Evolutionary conservation across 2,329 filamentous ascomycete species (phyloP), one percentile per base, ranked within the genome.

Genomic region (Neofusicoccum umdonicola): DNA sequence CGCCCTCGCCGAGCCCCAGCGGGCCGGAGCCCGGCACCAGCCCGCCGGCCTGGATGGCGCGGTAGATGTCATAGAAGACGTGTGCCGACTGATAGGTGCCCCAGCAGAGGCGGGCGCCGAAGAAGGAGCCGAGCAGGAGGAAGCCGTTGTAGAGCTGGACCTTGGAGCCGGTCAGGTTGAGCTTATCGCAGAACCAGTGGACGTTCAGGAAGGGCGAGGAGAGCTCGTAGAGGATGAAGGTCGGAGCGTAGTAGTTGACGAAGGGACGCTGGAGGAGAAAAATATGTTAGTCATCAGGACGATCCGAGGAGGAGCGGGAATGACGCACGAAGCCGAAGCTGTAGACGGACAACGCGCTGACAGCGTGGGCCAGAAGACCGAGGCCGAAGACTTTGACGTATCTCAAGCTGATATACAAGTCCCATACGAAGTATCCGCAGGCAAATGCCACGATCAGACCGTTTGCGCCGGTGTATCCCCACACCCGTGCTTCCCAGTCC

Each of bases 181-280:
- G 81, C 81, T 96, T 96, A 79, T 96, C 92, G 78, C 90, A 91
- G 81, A 95, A 95, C 92, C 92, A 96, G 81, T 96, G 92, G 74
- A 94, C 85, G 75, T 96, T 96, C 65, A 95, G 84, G 77, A 95
- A 93, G 7, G 91, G 91, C 4, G 89, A 90, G 31, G 90, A 93
- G 44, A 96, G 85, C 77, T 96, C 92, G 85, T 93, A 96, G 65
- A 95, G 88, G 71, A 96, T 91, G 77, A 96, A 96, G 66, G 87
- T 87, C 64, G 85, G 85, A 64, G 86, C 90, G 77, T 95, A 96
- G 81, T 88, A 93, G 80, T 94, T 93, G 68, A 93, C 84, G 72
- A 94, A 93, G 1, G 92, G 92, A 66, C 90, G 85, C 91, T 95
- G 73, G 61, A 52, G 27, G 8, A 8, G 15, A 11, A 2, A 35